Evolutionary conservation across 129 eudicot species (phyloP).

Genomic region (Cynara cardunculus): DNA sequence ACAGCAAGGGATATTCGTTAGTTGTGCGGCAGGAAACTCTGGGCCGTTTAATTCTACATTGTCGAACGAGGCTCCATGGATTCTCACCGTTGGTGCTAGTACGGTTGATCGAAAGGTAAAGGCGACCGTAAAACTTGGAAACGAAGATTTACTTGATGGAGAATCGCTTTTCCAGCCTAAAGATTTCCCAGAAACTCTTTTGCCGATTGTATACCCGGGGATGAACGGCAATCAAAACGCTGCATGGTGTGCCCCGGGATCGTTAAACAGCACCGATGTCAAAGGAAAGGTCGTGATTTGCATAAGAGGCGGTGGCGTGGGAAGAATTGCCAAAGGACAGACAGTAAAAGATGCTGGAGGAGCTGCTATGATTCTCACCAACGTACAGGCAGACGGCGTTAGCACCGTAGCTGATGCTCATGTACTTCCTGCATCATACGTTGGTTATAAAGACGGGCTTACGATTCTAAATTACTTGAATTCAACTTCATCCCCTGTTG

Average conservation of each 20-base stretch:
- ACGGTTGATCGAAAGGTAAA: slow-evolving; percentile 47
- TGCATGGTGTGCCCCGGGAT: slow-evolving; percentile 28
- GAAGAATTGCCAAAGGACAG: slow-evolving; percentile 38
- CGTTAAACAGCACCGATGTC: slow-evolving; percentile 41
- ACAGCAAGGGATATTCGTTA: slow-evolving; percentile 61
- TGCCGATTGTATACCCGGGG: slow-evolving; percentile 61
- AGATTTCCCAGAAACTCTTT: slow-evolving; percentile 27
- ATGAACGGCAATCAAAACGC: slow-evolving; percentile 17
- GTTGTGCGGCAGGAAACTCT: slow-evolving; percentile 58
- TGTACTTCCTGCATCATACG: slow-evolving; percentile 55
- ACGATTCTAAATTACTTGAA: slow-evolving; percentile 36
- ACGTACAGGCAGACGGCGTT: slow-evolving; percentile 27
- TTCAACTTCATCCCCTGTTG: slow-evolving; percentile 47
- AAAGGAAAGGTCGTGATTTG: slow-evolving; percentile 60
- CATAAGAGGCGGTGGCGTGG: slow-evolving; percentile 27
- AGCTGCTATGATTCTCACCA: slow-evolving; percentile 64
- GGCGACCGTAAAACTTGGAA: slow-evolving; percentile 51
- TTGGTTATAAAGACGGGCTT: slow-evolving; percentile 38
- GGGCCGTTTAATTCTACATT: slow-evolving; percentile 43
- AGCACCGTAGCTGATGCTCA: slow-evolving; percentile 48
- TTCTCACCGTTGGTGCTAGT: slow-evolving; percentile 80
- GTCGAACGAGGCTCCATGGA: slow-evolving; percentile 74
- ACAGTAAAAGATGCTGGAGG: slow-evolving; percentile 59
- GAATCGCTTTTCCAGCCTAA: slow-evolving; percentile 59
- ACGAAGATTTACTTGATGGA: slow-evolving; percentile 34